Evolutionary conservation across 148 eudicot species (phyloP).

Genomic region (Amaranthus cruentus): DNA sequence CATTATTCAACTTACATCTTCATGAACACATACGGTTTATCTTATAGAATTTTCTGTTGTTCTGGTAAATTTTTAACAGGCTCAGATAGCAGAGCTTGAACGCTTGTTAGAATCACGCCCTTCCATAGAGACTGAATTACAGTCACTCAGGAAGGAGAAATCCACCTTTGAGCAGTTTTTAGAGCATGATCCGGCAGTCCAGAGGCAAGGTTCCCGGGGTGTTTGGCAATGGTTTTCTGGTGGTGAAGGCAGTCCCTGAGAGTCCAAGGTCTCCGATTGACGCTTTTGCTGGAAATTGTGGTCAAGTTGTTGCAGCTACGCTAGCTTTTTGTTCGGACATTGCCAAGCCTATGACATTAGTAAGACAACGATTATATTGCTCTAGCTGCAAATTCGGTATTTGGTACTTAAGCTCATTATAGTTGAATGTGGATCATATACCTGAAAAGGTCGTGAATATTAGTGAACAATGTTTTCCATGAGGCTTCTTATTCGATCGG

Average conservation of each 20-base stretch:
- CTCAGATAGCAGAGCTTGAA: slow-evolving; percentile 77
- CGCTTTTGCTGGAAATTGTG: neutral
- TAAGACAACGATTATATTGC: neutral
- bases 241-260: slow-evolving; percentile 20
- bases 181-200: slow-evolving; percentile 40
- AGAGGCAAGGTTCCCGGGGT: slow-evolving; percentile 63
- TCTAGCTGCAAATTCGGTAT: neutral
- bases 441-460: neutral
- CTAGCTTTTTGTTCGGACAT: neutral
- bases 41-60: neutral
- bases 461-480: neutral
- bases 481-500: neutral
- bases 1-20: neutral
- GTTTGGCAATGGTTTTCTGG: slow-evolving; percentile 84
- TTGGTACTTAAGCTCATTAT: neutral
- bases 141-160: slow-evolving; percentile 61
- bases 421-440: neutral
- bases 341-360: neutral
- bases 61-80: slow-evolving; percentile 39
- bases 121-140: slow-evolving; percentile 70
- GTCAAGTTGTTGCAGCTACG: neutral
- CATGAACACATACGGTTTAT: neutral
- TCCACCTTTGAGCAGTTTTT: slow-evolving; percentile 51
- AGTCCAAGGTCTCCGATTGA: neutral
- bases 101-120: slow-evolving; percentile 59